Evolutionary conservation across 345 rosid species (phyloP), one percentile per base, ranked within the genome.

Genomic region (Murraya koenigii): DNA sequence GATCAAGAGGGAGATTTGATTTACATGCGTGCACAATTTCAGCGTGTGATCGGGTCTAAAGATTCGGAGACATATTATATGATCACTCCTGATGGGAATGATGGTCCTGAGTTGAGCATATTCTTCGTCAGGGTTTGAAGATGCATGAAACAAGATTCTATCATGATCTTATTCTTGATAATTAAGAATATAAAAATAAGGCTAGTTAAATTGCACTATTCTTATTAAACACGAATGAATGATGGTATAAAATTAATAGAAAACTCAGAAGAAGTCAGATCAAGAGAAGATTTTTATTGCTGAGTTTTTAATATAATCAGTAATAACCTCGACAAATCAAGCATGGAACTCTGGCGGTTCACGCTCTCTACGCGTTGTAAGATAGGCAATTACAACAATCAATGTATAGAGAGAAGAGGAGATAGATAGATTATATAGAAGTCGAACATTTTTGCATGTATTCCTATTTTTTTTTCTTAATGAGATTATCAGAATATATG

Each of bases 51-150:
- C 6, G 93, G 95, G 44, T 95, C 97, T 1, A 89, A 77, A 82
- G 98, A 95, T 72, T 95, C 98, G 0, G 97, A 95, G 76, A 95
- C 98, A 1, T 93, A 88, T 78, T 90, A 95, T 75, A 93, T 95
- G 97, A 75, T 86, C 91, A 90, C 87, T 59, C 98, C 94, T 0
- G 95, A 92, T 38, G 94, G 91, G 2, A 95, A 90, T 59, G 84
- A 65, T 36, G 93, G 94, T 19, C 94, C 98, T 44, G 98, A 95
- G 71, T 74, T 89, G 1, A 91, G 88, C 81, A 84, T 88, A 7
- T 91, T 91, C 86, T 91, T 91, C 56, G 91, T 89, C 39, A 86
- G 94, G 83, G 69, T 90, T 74, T 85, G 88, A 86, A 19, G 71
- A 41, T 15, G 7, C 35, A 55, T 0, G 60, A 44, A 44, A 0